phyloP scores from a whole-genome alignment of 2,329 filamentous ascomycete genomes.

The Diaporthe longicolla region DNA sequence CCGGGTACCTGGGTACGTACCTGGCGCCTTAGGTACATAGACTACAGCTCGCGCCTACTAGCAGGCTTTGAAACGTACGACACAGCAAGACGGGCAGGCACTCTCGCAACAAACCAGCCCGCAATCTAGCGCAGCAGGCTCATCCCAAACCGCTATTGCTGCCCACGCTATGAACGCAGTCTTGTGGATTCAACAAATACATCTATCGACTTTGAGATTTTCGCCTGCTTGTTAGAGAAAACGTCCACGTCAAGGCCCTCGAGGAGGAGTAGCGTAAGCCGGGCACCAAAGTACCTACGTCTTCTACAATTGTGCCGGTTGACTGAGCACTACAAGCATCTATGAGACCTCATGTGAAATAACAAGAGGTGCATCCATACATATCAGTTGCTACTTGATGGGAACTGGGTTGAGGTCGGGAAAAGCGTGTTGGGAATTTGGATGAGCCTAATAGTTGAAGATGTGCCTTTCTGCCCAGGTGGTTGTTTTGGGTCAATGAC shows the following conservation, averaged over 20 bases:
- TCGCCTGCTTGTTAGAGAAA: not conserved
- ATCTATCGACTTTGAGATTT: no score
- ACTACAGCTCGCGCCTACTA: no score
- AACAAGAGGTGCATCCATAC: not conserved
- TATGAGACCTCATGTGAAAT: not conserved
- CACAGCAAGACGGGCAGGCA: no score
- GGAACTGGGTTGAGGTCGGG: not conserved
- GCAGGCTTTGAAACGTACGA: no score
- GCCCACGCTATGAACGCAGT: no score
- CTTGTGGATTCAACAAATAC: no score
- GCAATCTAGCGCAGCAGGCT: no score
- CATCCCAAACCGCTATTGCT: no score
- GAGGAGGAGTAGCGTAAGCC: not conserved
- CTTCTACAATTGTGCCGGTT: not conserved
- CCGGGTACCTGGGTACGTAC: slow-evolving; percentile 5
- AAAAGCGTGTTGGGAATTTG: not conserved
- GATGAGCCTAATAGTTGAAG: not conserved
- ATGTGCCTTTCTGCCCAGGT: no score
- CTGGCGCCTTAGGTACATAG: not conserved
- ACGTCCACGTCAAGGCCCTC: no score
- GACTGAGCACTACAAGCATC: not conserved
- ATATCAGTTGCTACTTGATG: not conserved
- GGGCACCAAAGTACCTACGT: not conserved
- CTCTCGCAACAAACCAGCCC: no score
- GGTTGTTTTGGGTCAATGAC: not conserved